These are phyloP conservation scores for Phytophthora syringae DNA, from an alignment of 352 stramenopile genomes.

Conservation along the genomic window DNA sequence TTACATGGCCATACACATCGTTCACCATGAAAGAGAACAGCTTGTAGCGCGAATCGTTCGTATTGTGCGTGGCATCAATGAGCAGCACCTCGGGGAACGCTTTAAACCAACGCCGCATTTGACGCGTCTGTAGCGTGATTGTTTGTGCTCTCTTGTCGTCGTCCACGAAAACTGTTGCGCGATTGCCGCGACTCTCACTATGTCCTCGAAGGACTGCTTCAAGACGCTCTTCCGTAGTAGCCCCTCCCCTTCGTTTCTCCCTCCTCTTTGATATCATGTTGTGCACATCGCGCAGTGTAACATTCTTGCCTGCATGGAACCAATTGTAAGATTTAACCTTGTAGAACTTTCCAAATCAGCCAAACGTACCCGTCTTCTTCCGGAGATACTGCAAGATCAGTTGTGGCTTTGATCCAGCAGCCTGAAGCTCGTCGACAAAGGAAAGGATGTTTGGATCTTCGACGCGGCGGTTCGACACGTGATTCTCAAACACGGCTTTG, in stretches of 20 bases:
- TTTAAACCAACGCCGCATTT: conserved; percentile 2
- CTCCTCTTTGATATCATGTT: neutral
- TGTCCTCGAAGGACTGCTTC: neutral
- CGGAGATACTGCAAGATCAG: conserved; percentile 11
- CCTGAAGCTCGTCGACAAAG: conserved; percentile 8
- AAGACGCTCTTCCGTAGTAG: neutral
- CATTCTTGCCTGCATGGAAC: neutral
- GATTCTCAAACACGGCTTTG: conserved; percentile 5
- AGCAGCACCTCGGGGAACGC: conserved; percentile 4
- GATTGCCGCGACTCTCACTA: neutral
- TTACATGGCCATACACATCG: conserved; percentile 2
- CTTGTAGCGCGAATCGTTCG: conserved; percentile 6
- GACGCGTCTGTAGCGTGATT: conserved; percentile 1
- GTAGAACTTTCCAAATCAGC: neutral
- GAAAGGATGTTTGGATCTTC: neutral
- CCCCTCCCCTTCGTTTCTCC: neutral
- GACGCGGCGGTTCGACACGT: neutral
- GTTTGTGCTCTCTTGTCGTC: neutral
- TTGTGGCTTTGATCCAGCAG: conserved; percentile 2
- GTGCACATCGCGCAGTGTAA: conserved; percentile 1
- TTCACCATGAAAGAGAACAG: conserved; percentile 6
- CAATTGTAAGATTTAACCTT: neutral
- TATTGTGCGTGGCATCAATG: conserved; percentile 9
- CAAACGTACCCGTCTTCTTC: conserved; percentile 4
- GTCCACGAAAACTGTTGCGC: neutral